A percentile compares a stretch with the other conserved stretches of the same genome.
phyloP scores from a whole-genome alignment of 495 filamentous ascomycete genomes.

The Penicillium flavigenum region DNA sequence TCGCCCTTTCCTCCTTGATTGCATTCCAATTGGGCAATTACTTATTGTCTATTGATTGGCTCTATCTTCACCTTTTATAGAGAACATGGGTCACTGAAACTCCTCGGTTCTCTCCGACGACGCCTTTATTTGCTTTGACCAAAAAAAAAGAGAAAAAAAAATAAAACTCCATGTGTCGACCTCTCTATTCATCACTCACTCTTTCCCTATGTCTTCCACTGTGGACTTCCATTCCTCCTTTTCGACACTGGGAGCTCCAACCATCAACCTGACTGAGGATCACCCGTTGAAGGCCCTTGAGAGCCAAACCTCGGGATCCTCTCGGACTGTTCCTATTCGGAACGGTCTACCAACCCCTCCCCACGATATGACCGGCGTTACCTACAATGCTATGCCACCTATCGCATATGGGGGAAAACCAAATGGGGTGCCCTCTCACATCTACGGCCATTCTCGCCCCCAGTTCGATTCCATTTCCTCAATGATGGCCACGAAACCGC shows the following conservation, averaged over 20 bases:
- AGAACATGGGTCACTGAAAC: conserved; percentile 12
- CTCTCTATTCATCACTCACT: conserved; percentile 6
- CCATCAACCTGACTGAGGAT: conserved; percentile 25
- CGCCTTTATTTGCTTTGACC: conserved; percentile 7
- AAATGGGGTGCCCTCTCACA: conserved; percentile 30
- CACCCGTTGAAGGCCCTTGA: conserved; percentile 20
- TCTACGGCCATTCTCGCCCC: conserved; percentile 31
- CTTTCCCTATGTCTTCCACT: conserved; percentile 41
- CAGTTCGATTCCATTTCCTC: conserved; percentile 28
- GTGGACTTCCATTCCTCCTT: conserved; percentile 30
- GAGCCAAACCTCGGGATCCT: conserved; percentile 17
- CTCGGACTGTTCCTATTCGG: conserved; percentile 43
- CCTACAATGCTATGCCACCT: conserved; percentile 41
- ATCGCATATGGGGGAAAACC: conserved; percentile 37
- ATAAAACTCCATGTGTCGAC: conserved; percentile 28
- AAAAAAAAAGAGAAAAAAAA: background rate
- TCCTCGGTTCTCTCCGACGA: conserved; percentile 12
- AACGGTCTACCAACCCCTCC: conserved; percentile 54
- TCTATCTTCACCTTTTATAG: conserved; percentile 6
- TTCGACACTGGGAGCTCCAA: conserved; percentile 31
- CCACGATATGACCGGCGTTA: conserved; percentile 50
- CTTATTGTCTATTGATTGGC: background rate
- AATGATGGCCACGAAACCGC: conserved; percentile 30
- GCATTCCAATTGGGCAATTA: conserved; percentile 22
- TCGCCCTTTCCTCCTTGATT: conserved; percentile 11